Conservation (phyloP, 768 basidiomycete species). For the Hygrocybe coccinea region DNA sequence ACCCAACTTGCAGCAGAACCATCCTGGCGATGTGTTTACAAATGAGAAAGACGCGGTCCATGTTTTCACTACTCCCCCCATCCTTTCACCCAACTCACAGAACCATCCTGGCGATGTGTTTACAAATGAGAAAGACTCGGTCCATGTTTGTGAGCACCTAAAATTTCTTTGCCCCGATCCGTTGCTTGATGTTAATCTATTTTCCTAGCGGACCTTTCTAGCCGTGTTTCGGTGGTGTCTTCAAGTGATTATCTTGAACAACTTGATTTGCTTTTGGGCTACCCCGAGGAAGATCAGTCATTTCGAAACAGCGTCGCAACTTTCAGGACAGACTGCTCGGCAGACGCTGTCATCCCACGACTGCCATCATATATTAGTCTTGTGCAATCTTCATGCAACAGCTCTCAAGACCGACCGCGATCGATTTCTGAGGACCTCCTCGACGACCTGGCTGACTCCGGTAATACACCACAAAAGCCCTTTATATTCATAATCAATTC, state of each 20-base stretch:
- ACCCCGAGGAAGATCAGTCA: conserved; percentile 28
- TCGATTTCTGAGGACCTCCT: too few species aligned
- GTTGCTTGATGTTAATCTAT: neutral
- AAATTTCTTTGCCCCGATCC: neutral
- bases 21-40: too few species aligned
- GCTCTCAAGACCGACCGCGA: conserved; percentile 30
- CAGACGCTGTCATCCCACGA: conserved; percentile 52
- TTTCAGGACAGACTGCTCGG: conserved; percentile 51
- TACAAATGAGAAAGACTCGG: too few species aligned
- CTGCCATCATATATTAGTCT: conserved; percentile 7
- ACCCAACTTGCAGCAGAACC: too few species aligned
- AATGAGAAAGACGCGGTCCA: too few species aligned
- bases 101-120: too few species aligned
- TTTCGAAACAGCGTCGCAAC: conserved; percentile 56
- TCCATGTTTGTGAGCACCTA: too few species aligned
- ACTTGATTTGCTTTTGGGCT: conserved; percentile 24
- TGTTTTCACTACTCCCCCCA: too few species aligned
- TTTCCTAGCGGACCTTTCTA: conserved; percentile 18
- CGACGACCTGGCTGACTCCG: conserved; percentile 37
- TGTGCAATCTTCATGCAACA: conserved; percentile 4
- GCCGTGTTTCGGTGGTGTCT: conserved; percentile 40
- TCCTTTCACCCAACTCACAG: too few species aligned
- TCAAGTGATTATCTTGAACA: conserved; percentile 38
- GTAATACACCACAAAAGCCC: conserved; percentile 1
- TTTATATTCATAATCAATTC: too few species aligned